phyloP scores from a whole-genome alignment of 225 moss, liverwort and hornwort species.

The Ulota crispa region DNA sequence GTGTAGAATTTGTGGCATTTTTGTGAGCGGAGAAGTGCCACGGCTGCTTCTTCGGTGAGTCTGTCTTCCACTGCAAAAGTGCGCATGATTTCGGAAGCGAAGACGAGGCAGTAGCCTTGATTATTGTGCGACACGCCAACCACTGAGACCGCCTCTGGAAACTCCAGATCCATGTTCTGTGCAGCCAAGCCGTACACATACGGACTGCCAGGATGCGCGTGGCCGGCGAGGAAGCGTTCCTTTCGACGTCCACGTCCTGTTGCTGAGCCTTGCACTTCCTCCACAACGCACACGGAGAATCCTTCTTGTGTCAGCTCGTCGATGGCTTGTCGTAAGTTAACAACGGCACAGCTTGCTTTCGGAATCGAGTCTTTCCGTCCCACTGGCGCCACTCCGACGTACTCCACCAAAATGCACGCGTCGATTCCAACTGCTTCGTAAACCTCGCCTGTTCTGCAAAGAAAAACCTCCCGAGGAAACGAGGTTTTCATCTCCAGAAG shows the following conservation, averaged over 20 bases:
- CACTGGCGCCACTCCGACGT: slow-evolving; percentile 80
- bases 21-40: slow-evolving; percentile 76
- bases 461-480: slow-evolving; percentile 84
- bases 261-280: slow-evolving; percentile 76
- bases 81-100: slow-evolving; percentile 79
- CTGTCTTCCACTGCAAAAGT: slow-evolving; percentile 70
- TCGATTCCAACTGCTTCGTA: slow-evolving; percentile 84
- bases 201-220: slow-evolving; percentile 93
- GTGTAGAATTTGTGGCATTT: slow-evolving; percentile 71
- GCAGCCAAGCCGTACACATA: slow-evolving; percentile 85
- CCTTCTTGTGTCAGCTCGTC: slow-evolving; percentile 79
- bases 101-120: slow-evolving; percentile 71
- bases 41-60: slow-evolving; percentile 88
- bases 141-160: slow-evolving; percentile 75
- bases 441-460: slow-evolving; percentile 76
- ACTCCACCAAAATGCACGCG: slow-evolving; percentile 83
- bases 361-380: slow-evolving; percentile 77
- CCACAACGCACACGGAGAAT: slow-evolving; percentile 91
- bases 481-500: slow-evolving; percentile 67
- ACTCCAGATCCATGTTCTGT: slow-evolving; percentile 81
- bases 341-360: slow-evolving; percentile 74
- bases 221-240: slow-evolving; percentile 85
- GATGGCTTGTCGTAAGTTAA: slow-evolving; percentile 79
- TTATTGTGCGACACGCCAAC: slow-evolving; percentile 58
- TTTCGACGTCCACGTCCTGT: slow-evolving; percentile 64